Conservation (phyloP, 805 yeast genomes). For the Yarrowia sp. region DNA sequence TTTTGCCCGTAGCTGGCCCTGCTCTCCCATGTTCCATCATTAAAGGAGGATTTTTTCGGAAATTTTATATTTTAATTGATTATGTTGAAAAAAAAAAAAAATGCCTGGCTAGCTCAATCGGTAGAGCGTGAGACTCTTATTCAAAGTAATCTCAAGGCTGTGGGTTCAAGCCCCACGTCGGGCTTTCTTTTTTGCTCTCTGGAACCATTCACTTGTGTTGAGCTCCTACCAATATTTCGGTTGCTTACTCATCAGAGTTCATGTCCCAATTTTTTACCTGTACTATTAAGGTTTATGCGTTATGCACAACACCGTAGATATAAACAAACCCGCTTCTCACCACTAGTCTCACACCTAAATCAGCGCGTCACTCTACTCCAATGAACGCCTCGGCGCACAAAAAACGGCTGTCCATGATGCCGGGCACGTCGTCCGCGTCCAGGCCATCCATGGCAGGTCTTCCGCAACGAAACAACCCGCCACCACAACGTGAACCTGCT, state of each 20-base stretch:
- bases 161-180: slow-evolving; percentile 17
- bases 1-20: no score
- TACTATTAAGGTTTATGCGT: neutral
- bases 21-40: no score
- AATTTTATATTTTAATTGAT: no score
- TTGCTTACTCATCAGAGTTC: neutral
- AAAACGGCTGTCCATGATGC: slow-evolving; percentile 24
- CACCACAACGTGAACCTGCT: slow-evolving; percentile 16
- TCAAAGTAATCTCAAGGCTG: slow-evolving; percentile 12
- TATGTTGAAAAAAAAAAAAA: no score
- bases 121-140: slow-evolving; percentile 16
- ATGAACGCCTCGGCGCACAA: slow-evolving; percentile 24
- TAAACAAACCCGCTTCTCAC: slow-evolving; percentile 16
- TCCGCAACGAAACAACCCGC: slow-evolving; percentile 18
- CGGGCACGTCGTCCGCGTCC: slow-evolving; percentile 23
- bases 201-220: neutral
- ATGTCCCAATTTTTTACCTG: no score
- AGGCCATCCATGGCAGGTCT: slow-evolving; percentile 21
- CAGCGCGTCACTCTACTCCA: neutral
- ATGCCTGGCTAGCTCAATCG: slow-evolving; percentile 21
- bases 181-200: neutral
- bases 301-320: slow-evolving; percentile 21
- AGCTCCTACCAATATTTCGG: neutral
- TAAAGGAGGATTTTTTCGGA: no score
- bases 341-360: neutral